Evolutionary conservation across 257 asterid genomes (phyloP).

Genomic region (Solanum sejunctum): DNA sequence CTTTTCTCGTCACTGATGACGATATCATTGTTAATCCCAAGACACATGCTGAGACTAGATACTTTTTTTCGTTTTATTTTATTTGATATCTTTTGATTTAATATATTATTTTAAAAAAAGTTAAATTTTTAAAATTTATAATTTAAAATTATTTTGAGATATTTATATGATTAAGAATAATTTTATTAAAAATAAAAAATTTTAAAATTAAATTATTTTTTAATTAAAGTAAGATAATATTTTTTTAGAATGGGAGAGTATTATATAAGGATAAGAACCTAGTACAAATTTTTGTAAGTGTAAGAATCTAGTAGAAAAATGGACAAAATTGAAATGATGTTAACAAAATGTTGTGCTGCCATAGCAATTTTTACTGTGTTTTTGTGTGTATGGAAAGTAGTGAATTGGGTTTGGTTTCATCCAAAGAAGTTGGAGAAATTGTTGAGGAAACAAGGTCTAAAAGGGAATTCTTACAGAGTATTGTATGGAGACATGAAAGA

Average conservation of each 20-base stretch:
- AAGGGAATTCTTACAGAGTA: conserved; percentile 21
- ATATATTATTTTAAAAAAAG: too few species aligned
- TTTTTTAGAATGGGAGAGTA: too few species aligned
- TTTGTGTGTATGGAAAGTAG: not conserved
- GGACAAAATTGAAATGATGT: too few species aligned
- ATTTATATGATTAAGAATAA: too few species aligned
- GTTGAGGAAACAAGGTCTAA: conserved; percentile 16
- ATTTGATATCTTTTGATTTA: accelerated
- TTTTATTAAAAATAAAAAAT: too few species aligned
- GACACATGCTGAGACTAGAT: not conserved
- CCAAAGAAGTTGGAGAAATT: conserved; percentile 8
- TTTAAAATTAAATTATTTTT: too few species aligned
- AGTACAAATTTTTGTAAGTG: not conserved
- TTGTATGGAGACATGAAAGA: not conserved
- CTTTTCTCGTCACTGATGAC: not conserved
- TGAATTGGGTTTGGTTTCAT: conserved; percentile 8
- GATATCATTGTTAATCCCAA: not conserved
- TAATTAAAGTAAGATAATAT: too few species aligned
- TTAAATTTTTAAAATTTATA: too few species aligned
- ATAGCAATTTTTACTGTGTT: too few species aligned
- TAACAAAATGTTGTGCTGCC: too few species aligned
- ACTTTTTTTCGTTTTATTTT: not conserved
- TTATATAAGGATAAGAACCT: not conserved
- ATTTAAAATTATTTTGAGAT: too few species aligned
- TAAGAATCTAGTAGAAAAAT: too few species aligned